Evolutionary conservation across 805 yeast species (phyloP), one percentile per base, ranked within the genome.

Genomic region (Kuraishia borneana): DNA sequence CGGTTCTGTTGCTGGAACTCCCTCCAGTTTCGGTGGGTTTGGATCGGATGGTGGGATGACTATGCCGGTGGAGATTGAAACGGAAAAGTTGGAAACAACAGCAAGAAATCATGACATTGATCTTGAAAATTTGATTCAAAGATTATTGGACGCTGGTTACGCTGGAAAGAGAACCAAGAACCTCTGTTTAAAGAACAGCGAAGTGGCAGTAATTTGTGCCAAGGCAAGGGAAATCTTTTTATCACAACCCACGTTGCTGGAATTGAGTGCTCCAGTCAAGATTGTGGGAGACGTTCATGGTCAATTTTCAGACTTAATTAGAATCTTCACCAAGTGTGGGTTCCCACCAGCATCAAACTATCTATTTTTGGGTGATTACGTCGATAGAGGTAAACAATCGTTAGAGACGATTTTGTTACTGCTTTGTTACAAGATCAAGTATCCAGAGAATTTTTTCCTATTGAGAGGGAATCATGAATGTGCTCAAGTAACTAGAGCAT

Each of bases 261-360:
- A 92, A 54, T 65, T 89, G 40, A 73, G 83, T 29, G 83, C 92
- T 2, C 92, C 94, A 0, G 92, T 82, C 17, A 83, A 83, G 53
- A 82, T 82, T 17, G 94, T 83, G 4, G 94, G 94, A 32, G 98
- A 92, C 54, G 94, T 92, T 21, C 98, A 92, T 57, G 98, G 98
- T 21, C 98, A 92, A 58, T 92, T 80, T 53, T 82, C 83, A 34
- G 98, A 92, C 58, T 65, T 92, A 41, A 74, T 92, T 43, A 73
- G 98, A 44, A 70, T 92, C 39, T 85, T 92, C 58, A 85, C 94
- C 37, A 81, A 87, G 61, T 88, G 97, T 62, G 98, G 98, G 17
- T 84, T 89, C 58, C 98, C 98, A 4, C 97, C 97, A 2, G 72
- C 81, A 41, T 75, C 96, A 10, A 92, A 92, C 56, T 92, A 87